Evolutionary conservation across 2,329 filamentous ascomycete genomes (phyloP).

Genomic region (Corinectria fuckeliana): DNA sequence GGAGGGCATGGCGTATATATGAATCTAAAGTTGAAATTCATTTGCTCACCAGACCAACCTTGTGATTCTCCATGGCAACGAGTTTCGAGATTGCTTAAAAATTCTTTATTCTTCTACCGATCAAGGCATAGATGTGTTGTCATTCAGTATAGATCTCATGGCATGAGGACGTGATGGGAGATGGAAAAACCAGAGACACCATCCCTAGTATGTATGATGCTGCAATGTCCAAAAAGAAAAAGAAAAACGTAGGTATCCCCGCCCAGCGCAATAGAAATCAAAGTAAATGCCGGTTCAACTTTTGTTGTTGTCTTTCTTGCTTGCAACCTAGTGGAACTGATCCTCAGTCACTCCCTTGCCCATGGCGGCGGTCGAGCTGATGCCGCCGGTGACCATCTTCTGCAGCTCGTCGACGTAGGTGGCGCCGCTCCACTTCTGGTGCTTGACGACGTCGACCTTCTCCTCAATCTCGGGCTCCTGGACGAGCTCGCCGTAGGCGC

Average conservation of each 20-base stretch:
- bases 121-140: not conserved
- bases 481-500: constrained; percentile 94
- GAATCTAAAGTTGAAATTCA: not conserved
- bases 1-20: constrained; percentile 5
- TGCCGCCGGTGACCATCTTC: constrained; percentile 96
- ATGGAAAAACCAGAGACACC: constrained; percentile 15
- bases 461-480: constrained; percentile 96
- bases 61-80: too few species aligned
- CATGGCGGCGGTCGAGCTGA: constrained; percentile 94
- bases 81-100: too few species aligned
- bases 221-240: constrained; percentile 26
- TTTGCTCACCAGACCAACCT: too few species aligned
- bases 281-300: not conserved
- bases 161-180: constrained; percentile 16
- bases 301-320: constrained; percentile 17
- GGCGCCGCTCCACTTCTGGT: constrained; percentile 98
- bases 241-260: constrained; percentile 10
- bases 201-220: constrained; percentile 27
- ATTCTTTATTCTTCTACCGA: constrained; percentile 7
- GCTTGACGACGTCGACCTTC: constrained; percentile 92
- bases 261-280: not conserved
- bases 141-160: not conserved
- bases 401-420: constrained; percentile 93
- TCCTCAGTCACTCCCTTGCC: constrained; percentile 97
- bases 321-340: constrained; percentile 69